Evolutionary conservation across 2,329 filamentous ascomycete species (phyloP).

Genomic region (Alternaria atra): DNA sequence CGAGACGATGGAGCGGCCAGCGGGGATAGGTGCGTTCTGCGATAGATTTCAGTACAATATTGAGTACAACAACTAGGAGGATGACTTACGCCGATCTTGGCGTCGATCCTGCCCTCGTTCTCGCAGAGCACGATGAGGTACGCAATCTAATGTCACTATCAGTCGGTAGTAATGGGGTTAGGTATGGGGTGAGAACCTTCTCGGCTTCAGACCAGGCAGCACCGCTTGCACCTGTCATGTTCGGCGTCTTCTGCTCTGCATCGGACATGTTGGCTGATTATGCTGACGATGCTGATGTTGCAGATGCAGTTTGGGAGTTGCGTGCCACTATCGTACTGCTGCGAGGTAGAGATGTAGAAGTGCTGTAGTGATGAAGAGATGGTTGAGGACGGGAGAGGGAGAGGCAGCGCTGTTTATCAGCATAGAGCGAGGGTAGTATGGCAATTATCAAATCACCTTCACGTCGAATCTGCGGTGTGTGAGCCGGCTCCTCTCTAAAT

Average conservation of each 20-base stretch:
- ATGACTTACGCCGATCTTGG: constrained; percentile 24
- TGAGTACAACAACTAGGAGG: background rate
- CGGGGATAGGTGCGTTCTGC: constrained; percentile 34
- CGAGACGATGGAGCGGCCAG: constrained; percentile 33
- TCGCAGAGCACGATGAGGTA: constrained; percentile 34
- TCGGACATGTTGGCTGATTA: constrained; percentile 12
- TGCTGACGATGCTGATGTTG: background rate
- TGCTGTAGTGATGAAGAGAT: background rate
- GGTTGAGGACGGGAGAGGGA: background rate
- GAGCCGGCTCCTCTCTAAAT: background rate
- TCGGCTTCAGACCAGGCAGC: constrained; percentile 35
- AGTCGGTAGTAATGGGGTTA: background rate
- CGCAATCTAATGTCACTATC: constrained; percentile 24
- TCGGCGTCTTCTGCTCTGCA: constrained; percentile 12
- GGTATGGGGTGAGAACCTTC: constrained; percentile 15
- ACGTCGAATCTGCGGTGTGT: background rate
- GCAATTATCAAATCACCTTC: constrained; percentile 1
- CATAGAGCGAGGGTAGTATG: background rate
- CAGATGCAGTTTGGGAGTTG: background rate
- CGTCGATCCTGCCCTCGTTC: constrained; percentile 26
- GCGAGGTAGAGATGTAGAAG: background rate
- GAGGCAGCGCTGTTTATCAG: background rate
- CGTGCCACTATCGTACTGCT: background rate
- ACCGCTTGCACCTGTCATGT: constrained; percentile 22
- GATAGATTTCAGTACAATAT: constrained; percentile 1